Percentiles rank a stretch among this genome's conserved stretches.
These are phyloP conservation scores for Psidium friedrichsthalianum DNA, from an alignment of 345 rosid species.

Conservation along the genomic window DNA sequence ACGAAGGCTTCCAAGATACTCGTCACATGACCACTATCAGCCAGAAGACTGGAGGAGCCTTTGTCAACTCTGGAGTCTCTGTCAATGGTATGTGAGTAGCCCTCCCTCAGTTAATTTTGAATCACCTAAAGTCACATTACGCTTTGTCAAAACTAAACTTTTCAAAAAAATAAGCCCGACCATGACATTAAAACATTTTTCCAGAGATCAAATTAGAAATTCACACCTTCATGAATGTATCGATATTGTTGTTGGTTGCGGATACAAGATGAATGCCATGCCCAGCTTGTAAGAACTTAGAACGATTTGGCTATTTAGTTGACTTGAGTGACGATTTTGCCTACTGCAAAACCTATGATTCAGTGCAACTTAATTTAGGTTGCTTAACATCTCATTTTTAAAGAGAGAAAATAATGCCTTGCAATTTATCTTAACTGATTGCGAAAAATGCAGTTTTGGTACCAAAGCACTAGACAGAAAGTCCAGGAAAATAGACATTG, in stretches of 20 bases:
- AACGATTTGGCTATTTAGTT: neutral
- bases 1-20: no score
- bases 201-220: neutral
- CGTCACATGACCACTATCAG: no score
- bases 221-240: neutral
- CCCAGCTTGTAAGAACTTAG: neutral
- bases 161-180: neutral
- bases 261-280: neutral
- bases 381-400: neutral
- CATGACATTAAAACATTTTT: neutral
- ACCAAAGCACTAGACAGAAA: neutral
- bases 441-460: neutral
- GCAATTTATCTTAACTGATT: neutral
- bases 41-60: conserved; percentile 96
- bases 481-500: neutral
- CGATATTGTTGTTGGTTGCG: neutral
- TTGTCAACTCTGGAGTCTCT: conserved; percentile 97
- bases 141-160: neutral
- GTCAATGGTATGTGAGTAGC: conserved; percentile 90
- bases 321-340: neutral
- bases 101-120: conserved; percentile 90
- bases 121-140: conserved; percentile 43
- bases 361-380: neutral
- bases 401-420: neutral
- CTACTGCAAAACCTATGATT: neutral